Base-by-base conservation (phyloP, 75 land plant species). In the Selaginella moellendorffii region DNA sequence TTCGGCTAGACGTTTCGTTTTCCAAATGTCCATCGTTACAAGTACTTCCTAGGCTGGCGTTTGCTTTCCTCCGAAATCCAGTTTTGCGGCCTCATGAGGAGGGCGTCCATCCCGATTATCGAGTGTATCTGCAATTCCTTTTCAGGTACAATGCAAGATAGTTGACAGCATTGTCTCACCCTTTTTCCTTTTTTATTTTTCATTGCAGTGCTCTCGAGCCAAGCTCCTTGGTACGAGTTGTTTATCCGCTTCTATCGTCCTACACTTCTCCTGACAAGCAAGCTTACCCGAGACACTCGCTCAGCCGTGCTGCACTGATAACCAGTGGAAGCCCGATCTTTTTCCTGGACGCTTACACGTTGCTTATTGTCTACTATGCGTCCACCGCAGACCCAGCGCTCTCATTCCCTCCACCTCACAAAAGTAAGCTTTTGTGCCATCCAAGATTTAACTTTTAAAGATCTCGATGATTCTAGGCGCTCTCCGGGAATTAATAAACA, bases 381-480 rank as follows among this genome's bases (percentile, higher is more conserved):
- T 75, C 92, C 18, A 81, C 97, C 28, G 97, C 99, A 14, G 97
- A 90, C 71, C 78, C 86, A 54, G 53, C 82, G 20, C 72, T 95
- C 53, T 97, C 99, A 24, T 95, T 84, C 68, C 99, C 99, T 59
- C 99, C 99, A 29, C 99, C 99, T 9, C 99, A 95, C 30, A 81
- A 95, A 42, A 89, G 99, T 95, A 79, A 90, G 99, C 66, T n/a
- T n/a, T n/a, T n/a, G n/a, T n/a, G n/a, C n/a, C n/a, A n/a, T n/a
- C n/a, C n/a, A n/a, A n/a, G n/a, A n/a, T n/a, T n/a, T n/a, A n/a
- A n/a, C 46, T 5, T 36, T 36, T 36, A 5, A 36, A 36, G 5
- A 5, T 36, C 5, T 14, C 14, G 5, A 36, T 36, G 65, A 29
- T 28, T 54, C 22, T 79, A 95, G 99, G 99, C 66, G 65, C 71